Evolutionary conservation across 2,329 filamentous ascomycete genomes (phyloP).

Genomic region (Fusarium kyushuense): DNA sequence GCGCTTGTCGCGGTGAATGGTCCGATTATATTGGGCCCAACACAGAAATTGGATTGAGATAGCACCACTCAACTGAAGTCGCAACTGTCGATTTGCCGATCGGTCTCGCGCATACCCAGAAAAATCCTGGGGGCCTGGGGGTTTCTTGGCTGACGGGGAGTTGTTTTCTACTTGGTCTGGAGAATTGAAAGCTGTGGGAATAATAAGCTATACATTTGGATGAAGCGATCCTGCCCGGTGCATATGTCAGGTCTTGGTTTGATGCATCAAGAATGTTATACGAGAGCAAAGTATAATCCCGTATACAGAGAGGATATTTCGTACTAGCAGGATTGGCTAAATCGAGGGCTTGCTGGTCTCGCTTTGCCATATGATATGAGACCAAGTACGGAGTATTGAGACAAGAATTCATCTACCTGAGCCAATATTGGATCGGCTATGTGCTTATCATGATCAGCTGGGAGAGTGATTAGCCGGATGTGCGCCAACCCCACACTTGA

Average conservation of each 20-base stretch:
- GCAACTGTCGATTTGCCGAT: conserved; percentile 12
- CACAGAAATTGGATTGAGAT: conserved; percentile 32
- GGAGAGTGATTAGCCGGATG: conserved; percentile 33
- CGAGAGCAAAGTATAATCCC: background rate
- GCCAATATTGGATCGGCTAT: conserved; percentile 21
- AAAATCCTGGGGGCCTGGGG: conserved; percentile 1
- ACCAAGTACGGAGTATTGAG: conserved; percentile 13
- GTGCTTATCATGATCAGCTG: conserved; percentile 45
- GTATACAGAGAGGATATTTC: background rate
- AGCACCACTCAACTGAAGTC: conserved; percentile 20
- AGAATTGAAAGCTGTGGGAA: conserved; percentile 21
- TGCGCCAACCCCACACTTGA: conserved; percentile 40
- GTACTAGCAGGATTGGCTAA: background rate
- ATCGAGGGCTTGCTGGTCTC: background rate
- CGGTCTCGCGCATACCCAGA: conserved; percentile 33
- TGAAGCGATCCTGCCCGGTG: background rate
- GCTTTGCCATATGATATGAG: conserved; percentile 11
- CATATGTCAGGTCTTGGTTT: conserved; percentile 8
- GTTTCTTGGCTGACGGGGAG: conserved; percentile 11
- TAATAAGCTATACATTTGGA: conserved; percentile 4
- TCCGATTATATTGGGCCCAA: conserved; percentile 34
- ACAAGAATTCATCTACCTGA: conserved; percentile 15
- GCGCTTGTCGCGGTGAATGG: conserved; percentile 49
- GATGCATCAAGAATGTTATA: conserved; percentile 1
- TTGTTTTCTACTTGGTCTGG: background rate